A percentile compares a stretch with the other conserved stretches of the same genome.
phyloP scores from a whole-genome alignment of 2,329 filamentous ascomycete genomes.

The Calonectria montana region DNA sequence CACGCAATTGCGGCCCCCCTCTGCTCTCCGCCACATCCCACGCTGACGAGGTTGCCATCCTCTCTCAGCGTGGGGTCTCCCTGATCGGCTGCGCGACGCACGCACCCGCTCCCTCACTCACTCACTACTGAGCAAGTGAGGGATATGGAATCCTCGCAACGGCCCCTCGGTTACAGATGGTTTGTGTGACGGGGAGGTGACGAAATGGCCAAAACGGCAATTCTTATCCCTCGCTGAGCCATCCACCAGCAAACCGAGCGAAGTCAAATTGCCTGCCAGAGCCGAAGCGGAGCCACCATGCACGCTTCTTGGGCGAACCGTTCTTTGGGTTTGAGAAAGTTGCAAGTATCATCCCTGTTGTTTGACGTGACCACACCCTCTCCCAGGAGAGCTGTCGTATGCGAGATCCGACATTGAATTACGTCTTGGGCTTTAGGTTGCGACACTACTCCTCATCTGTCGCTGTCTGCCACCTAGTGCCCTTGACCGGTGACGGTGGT shows the following conservation, averaged over 20 bases:
- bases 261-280: conserved; percentile 4
- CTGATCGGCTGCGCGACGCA: conserved; percentile 23
- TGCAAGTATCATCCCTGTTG: conserved; percentile 11
- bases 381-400: not conserved
- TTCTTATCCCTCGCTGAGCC: not conserved
- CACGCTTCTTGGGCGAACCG: not conserved
- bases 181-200: conserved; percentile 16
- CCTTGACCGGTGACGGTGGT: not conserved
- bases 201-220: conserved; percentile 15
- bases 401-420: conserved; percentile 14
- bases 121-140: not conserved
- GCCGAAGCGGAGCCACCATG: not conserved
- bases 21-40: conserved; percentile 30
- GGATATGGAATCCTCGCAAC: conserved; percentile 14
- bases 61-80: conserved; percentile 33
- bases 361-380: conserved; percentile 9
- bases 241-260: not conserved
- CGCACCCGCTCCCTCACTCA: not conserved
- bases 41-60: conserved; percentile 29
- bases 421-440: not conserved
- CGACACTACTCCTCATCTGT: not conserved
- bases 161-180: conserved; percentile 10
- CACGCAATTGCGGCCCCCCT: conserved; percentile 27
- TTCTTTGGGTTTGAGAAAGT: not conserved
- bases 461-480: not conserved